These are phyloP conservation scores for Phellinidium pouzarii DNA, from an alignment of 1,284 basidiomycete genomes.

Conservation along the genomic window DNA sequence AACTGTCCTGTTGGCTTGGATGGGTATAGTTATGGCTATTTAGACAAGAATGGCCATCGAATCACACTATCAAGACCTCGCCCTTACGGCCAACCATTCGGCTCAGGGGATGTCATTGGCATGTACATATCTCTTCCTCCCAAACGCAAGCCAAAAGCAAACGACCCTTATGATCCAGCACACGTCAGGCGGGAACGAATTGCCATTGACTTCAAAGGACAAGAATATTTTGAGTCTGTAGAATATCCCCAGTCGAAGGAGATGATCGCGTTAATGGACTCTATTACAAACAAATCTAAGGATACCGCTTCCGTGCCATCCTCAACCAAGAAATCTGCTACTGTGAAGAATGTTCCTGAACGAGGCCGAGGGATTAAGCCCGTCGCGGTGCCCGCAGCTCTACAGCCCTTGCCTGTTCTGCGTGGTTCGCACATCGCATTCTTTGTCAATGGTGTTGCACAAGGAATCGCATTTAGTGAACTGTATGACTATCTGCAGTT, in stretches of 20 bases:
- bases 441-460: constrained; percentile 87
- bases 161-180: constrained; percentile 66
- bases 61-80: constrained; percentile 78
- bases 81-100: constrained; percentile 71
- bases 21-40: constrained; percentile 87
- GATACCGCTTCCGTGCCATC: constrained; percentile 53
- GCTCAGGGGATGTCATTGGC: constrained; percentile 85
- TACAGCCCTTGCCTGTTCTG: constrained; percentile 69
- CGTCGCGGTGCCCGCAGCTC: constrained; percentile 29
- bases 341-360: constrained; percentile 60
- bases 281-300: constrained; percentile 37
- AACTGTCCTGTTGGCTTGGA: constrained; percentile 93
- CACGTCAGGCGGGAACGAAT: constrained; percentile 81
- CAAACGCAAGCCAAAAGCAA: constrained; percentile 44
- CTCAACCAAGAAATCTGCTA: constrained; percentile 54
- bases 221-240: constrained; percentile 91
- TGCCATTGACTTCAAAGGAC: constrained; percentile 92
- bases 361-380: constrained; percentile 30
- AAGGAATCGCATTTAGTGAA: constrained; percentile 83
- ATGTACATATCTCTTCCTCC: constrained; percentile 88
- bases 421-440: constrained; percentile 77
- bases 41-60: constrained; percentile 90
- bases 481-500: constrained; percentile 90
- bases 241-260: constrained; percentile 92
- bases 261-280: constrained; percentile 82